Conservation (phyloP, 768 basidiomycete genomes). For the Steccherinum ochraceum region DNA sequence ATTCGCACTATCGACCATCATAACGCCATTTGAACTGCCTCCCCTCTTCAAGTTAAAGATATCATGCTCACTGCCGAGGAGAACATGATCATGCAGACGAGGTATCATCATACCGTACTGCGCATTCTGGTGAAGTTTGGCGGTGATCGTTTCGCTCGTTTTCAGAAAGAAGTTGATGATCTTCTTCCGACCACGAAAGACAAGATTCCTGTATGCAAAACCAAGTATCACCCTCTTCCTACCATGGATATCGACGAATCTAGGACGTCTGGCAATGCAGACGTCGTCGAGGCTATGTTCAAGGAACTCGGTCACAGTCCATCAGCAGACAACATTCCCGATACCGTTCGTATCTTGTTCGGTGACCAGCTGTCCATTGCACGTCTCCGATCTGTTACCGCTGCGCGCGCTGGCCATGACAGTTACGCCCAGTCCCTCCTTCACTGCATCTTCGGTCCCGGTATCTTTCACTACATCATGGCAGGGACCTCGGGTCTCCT, state of each 20-base stretch:
- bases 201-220: constrained; percentile 25
- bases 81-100: constrained; percentile 4
- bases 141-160: constrained; percentile 12
- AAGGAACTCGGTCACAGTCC: constrained; percentile 17
- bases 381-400: constrained; percentile 24
- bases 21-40: constrained; percentile 15
- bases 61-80: constrained; percentile 21
- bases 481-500: constrained; percentile 25
- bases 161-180: constrained; percentile 14
- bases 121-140: constrained; percentile 25
- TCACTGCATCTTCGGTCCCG: constrained; percentile 22
- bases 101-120: constrained; percentile 20
- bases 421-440: constrained; percentile 17
- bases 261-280: constrained; percentile 27
- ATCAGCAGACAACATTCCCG: background rate
- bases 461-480: constrained; percentile 34
- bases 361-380: constrained; percentile 35
- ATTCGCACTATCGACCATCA: constrained; percentile 16
- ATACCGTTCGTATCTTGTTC: constrained; percentile 12
- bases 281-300: constrained; percentile 25
- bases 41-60: constrained; percentile 19
- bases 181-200: constrained; percentile 15
- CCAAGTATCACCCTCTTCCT: constrained; percentile 23
- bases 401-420: constrained; percentile 28
- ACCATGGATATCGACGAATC: constrained; percentile 33